Base-by-base conservation (phyloP, 257 asterid species). In the Coffea eugenioides region DNA sequence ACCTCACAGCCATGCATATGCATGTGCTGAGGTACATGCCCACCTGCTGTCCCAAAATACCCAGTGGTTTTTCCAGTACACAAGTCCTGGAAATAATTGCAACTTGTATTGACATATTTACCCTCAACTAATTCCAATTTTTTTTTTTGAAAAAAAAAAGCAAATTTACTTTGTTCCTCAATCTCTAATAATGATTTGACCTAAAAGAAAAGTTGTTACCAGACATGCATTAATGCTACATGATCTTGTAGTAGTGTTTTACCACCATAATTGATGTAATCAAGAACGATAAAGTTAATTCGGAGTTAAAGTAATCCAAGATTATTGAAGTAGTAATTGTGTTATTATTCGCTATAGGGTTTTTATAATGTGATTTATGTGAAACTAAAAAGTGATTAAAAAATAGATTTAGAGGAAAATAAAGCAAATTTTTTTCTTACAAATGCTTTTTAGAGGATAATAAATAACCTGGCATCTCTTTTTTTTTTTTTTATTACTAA, bases 1-100 rank as follows among this genome's bases (percentile, higher is more conserved):
- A 69, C 54, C 54, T 43, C 43, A 39, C 74, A 69, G 73, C 74
- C 74, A 69, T 43, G 3, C 18, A 69, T 36, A 16, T 56, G 52
- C 78, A 74, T 74, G 69, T 57, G 78, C 78, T 27, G 27, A 34
- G 6, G 69, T 74, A 69, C 27, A 6, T 57, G 65, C 66, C 77
- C 18, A 57, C 77, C 4, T 20, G 65, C 65, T 20, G n/a, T 57
- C 65, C 27, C 10, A 23, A 43, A 31, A 39, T 57, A 31, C 54
- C 69, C 23, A 34, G 46, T 54, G 65, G 45, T 68, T 61, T 56
- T 18, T 6, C 8, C 6, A 57, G 25, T 9, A 20, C 25, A 57
- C 6, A 6, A 57, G 21, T 57, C 11, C 20, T 57, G 21, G 10
- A 74, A 56, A 56, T 57, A 18, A 36, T 56, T 36, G 54, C 69